phyloP scores from a whole-genome alignment of 75 land plant species.

The Larix kaempferi region DNA sequence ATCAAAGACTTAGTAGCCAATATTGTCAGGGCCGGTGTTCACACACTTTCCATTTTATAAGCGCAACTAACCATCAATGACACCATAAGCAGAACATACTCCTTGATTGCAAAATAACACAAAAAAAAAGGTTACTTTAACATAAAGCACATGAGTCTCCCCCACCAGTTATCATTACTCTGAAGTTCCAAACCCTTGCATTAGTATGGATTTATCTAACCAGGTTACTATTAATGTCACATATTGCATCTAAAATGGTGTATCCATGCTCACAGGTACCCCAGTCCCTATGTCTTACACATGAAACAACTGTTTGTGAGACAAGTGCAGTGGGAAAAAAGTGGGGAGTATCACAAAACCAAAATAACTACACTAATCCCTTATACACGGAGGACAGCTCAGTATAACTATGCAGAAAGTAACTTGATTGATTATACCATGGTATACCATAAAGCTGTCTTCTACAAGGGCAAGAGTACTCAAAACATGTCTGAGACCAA shows the following conservation, averaged over 20 bases:
- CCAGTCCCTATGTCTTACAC: not conserved
- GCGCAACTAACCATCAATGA: not conserved
- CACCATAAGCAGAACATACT: not conserved
- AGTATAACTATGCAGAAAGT: not conserved
- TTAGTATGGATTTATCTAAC: not conserved
- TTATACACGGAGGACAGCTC: not conserved
- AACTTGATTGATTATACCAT: not conserved
- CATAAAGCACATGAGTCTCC: not conserved
- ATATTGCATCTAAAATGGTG: slow-evolving; percentile 1
- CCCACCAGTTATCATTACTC: not conserved
- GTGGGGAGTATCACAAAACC: not conserved
- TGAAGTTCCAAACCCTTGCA: not conserved
- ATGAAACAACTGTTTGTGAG: not conserved
- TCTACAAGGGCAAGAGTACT: not conserved
- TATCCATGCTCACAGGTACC: not conserved
- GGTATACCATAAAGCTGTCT: slow-evolving; percentile 1
- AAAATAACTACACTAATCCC: not conserved
- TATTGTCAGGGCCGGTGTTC: not conserved
- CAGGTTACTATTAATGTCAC: not conserved
- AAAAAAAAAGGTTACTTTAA: not conserved
- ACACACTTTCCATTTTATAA: not conserved
- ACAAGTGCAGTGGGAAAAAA: not conserved
- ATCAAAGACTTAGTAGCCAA: not conserved
- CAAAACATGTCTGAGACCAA: not conserved
- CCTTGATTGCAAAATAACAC: not conserved